Base-by-base conservation (phyloP, 1,284 basidiomycete species). In the Ceratobasidium sp. region DNA sequence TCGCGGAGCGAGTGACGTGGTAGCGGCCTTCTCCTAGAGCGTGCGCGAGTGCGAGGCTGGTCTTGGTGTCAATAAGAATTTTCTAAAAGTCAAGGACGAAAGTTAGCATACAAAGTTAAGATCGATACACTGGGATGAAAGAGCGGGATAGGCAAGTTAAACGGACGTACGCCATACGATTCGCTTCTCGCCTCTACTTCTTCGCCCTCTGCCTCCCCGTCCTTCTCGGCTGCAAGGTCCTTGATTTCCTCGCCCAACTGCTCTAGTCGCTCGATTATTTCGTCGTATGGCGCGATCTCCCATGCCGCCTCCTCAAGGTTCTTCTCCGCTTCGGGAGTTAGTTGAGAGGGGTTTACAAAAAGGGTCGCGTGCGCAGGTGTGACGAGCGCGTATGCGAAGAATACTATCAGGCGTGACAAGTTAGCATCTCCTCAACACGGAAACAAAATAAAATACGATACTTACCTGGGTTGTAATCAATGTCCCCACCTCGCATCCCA, bases 401-500 rank as follows among this genome's bases (percentile, higher is more conserved):
- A 98, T 26, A 99, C 96, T 90, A 79, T 5, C 76, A 9, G 30
- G 18, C 38, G n/a, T 18, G 52, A 8, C 21, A 30, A 32, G 43
- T 38, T 52, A 14, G 18, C 16, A 16, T 18, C 26, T 35, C 14
- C 23, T 6, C 13, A 16, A 43, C 14, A 30, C 28, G 69, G 54
- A 23, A 66, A 16, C 11, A 61, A 35, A 1, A 18, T 18, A 23
- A 41, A 49, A n/a, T 21, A 28, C 21, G 14, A 28, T 9, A 76
- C 82, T 23, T 70, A 87, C 88, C 85, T 75, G 95, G 95, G 79
- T 98, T 98, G 83, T 88, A 98, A 46, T 91, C 91, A 75, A 98
- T 97, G 80, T 98, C 96, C 1, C 89, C 88, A 0, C 96, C 96
- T 74, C 97, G 90, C 52, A 99, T 84, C 82, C 98, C 98, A 83